A percentile compares a stretch with the other conserved stretches of the same genome.
Conservation (phyloP, 1,284 basidiomycete species). For the Coniferiporia weirii region DNA sequence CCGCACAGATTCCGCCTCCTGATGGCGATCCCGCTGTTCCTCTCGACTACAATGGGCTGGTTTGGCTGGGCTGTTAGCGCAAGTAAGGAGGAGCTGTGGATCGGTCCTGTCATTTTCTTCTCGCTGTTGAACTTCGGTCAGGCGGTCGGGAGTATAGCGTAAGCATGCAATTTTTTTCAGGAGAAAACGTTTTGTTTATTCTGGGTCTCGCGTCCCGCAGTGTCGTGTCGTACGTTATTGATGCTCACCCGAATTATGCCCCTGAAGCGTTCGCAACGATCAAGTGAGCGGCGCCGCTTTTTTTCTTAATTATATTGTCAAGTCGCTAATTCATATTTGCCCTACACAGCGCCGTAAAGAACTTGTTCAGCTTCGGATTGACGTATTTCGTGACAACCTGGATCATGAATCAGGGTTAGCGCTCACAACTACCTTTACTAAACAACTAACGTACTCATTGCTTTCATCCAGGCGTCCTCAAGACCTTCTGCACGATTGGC, state of each 20-base stretch:
- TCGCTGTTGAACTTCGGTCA: slow-evolving; percentile 21
- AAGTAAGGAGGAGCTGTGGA: slow-evolving; percentile 19
- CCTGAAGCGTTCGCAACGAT: slow-evolving; percentile 11
- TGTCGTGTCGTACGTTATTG: slow-evolving; percentile 21
- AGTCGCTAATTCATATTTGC: background rate
- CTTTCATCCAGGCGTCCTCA: slow-evolving; percentile 16
- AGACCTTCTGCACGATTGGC: slow-evolving; percentile 19
- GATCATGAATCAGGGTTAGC: slow-evolving; percentile 15
- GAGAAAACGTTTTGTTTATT: background rate
- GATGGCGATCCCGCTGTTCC: slow-evolving; percentile 18
- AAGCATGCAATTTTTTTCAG: background rate
- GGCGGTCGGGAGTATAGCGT: slow-evolving; percentile 9
- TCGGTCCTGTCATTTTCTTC: slow-evolving; percentile 21
- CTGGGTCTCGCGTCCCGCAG: slow-evolving; percentile 8
- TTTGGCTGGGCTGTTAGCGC: slow-evolving; percentile 22
- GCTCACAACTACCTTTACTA: background rate
- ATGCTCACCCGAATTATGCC: slow-evolving; percentile 18
- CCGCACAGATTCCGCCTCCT: slow-evolving; percentile 17
- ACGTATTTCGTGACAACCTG: slow-evolving; percentile 20
- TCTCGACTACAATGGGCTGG: slow-evolving; percentile 19
- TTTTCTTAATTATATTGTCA: background rate
- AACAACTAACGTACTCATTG: background rate
- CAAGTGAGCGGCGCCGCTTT: slow-evolving; percentile 3
- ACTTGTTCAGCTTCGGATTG: slow-evolving; percentile 19
- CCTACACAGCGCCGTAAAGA: slow-evolving; percentile 12